Base-by-base conservation (phyloP, 2,329 filamentous ascomycete genomes). In the Dactylellina cionopaga region DNA sequence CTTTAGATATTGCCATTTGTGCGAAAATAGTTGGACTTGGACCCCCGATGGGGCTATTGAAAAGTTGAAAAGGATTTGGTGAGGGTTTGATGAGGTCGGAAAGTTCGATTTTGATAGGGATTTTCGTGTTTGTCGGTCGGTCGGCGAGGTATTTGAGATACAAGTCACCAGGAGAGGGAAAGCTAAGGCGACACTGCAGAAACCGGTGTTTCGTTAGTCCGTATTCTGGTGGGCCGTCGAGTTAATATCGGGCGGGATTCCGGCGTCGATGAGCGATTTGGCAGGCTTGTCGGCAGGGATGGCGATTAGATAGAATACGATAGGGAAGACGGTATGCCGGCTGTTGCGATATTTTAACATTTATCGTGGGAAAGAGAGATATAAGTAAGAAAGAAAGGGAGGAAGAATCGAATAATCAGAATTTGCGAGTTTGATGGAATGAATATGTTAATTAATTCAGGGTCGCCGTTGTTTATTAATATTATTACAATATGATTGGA, bases 1-100 rank as follows among this genome's bases (percentile, higher is more conserved):
- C 68, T 41, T 72, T 72, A 11, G 68, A 72, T 52, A 72, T 59
- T n/a, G 68, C 68, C 68, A 72, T 72, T 59, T 46, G n/a, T n/a
- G n/a, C n/a, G n/a, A n/a, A n/a, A n/a, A n/a, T n/a, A 27, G 25
- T 29, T 24, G 9, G 25, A 4, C 3, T 24, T n/a, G 44, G 52
- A 29, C 52, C 17, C 19, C 19, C 25, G 55, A 49, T 37, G 55
- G 43, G n/a, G n/a, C n/a, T n/a, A n/a, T n/a, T 46, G 27, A 17
- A 13, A 5, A 29, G 44, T 25, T 37, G 39, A 22, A 41, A 11
- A 51, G 25, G 35, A 52, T 29, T n/a, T 5, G n/a, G 31, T 31
- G 25, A 31, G 15, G 33, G 25, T 59, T n/a, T n/a, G n/a, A n/a
- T n/a, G n/a, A 46, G 55, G 55, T 59, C 17, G 55, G 7, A 29